Base-by-base conservation (phyloP, 768 basidiomycete species). In the Calocybe cyanea region DNA sequence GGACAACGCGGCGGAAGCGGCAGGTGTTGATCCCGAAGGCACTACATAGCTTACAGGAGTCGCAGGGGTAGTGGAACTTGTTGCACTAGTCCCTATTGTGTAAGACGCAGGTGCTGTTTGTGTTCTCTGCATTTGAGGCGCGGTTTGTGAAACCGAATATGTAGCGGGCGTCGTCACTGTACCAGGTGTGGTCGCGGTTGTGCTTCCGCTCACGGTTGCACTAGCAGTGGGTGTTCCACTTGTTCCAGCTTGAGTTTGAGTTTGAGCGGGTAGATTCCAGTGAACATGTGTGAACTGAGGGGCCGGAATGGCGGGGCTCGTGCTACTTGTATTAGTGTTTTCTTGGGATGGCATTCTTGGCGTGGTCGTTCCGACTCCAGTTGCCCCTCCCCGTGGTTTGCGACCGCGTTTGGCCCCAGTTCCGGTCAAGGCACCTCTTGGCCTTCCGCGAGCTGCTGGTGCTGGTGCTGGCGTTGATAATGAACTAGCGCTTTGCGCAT, bases 331-430 rank as follows among this genome's bases (percentile, higher is more conserved):
- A 35, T 32, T 17, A 15, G 33, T 15, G 25, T 15, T 38, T 9
- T 32, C 30, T 19, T 45, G 40, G 5, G 51, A 39, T 11, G 43
- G 21, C 38, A 44, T 38, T 38, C 52, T 32, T 15, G 41, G 40
- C 3, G 23, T 20, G 1, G 35, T 36, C 7, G 46, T 41, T 5
- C 51, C 51, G 11, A 46, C 44, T 23, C 57, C 57, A 17, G 60
- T 50, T 18, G 41, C 42, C 10, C 63, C 64, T 31, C 66, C 70
- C 31, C 70, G 70, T 5, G 76, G 74, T 57, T 78, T 78, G 35
- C 70, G 63, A 45, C 74, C 71, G 32, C 73, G 67, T 61, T 74
- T 72, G 43, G 69, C 71, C 46, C 71, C 70, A 17, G 45, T 47
- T 10, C 71, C 70, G 11, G 47, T 37, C 10, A 37, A 38, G 2